Base-by-base conservation (phyloP, 169 alveolate genomes). In the Plasmodium blacklocki region DNA sequence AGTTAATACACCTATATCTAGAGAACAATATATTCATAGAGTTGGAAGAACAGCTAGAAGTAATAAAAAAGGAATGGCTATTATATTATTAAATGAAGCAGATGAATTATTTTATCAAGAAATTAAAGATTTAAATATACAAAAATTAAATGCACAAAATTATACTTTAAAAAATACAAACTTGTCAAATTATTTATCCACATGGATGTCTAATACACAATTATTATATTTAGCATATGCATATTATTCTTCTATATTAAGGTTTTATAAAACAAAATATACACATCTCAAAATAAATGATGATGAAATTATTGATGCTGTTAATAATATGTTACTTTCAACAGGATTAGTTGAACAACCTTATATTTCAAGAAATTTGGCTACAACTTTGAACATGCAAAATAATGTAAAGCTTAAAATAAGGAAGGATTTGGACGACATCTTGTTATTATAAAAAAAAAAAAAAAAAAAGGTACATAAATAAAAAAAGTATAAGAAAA, bases 41-140 rank as follows among this genome's bases (percentile, higher is more conserved):
- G 98, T 98, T 21, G 99, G 99, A 45, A 96, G 99, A 88, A 97
- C 99, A 67, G 99, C 99, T 7, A 93, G 99, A 68, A 96, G 97
- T 86, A 96, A 97, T 87, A 96, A 97, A 47, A 97, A 96, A 75
- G 99, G 99, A 9, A 88, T 71, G 12, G 88, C 95, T 2, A 73
- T 95, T 45, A 23, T 94, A 19, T 86, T 95, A 19, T 56, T 94
- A 9, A 54, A 89, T 50, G 95, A 93, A 73, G 89, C 92, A 12
- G 96, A 94, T 86, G 72, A 86, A 56, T 60, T 86, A 26, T 86
- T 86, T 73, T 86, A 64, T 71, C 66, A 86, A 54, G 88, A 86
- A 71, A 72, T 86, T 18, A 86, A 86, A 86, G 92, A 86, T 86
- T 43, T 86, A 73, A 70, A 70, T 72, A 86, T 86, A 47, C 47